Evolutionary conservation across 2,329 filamentous ascomycete species (phyloP).

Genomic region (Graphilbum ipis-grandicollis): DNA sequence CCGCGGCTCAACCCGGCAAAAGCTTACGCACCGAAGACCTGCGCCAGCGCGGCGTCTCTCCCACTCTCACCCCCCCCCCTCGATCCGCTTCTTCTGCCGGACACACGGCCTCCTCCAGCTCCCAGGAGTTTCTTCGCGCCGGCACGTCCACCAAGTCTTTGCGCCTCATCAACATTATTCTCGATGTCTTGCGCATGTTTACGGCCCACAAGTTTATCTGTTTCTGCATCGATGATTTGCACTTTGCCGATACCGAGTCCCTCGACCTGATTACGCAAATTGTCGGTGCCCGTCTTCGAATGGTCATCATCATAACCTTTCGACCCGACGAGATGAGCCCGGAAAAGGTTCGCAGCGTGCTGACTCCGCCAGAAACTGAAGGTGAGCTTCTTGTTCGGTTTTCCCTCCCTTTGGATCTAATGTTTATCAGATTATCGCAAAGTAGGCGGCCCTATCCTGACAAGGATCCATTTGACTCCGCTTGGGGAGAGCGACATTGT

Average conservation of each 20-base stretch:
- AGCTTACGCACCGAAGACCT: constrained; percentile 6
- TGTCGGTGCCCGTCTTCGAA: constrained; percentile 58
- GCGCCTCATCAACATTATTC: constrained; percentile 70
- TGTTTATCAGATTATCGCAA: constrained; percentile 22
- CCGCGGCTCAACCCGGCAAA: no score
- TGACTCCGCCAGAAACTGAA: constrained; percentile 36
- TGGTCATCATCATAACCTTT: constrained; percentile 67
- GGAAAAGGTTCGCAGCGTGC: constrained; percentile 34
- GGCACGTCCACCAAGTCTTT: constrained; percentile 46
- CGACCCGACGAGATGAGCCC: constrained; percentile 46
- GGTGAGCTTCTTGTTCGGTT: no score
- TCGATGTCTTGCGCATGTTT: constrained; percentile 71
- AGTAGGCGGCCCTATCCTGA: constrained; percentile 37
- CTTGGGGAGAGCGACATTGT: constrained; percentile 66
- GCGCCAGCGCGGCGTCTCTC: constrained; percentile 17
- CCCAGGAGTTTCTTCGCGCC: constrained; percentile 41
- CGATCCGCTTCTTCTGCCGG: no score
- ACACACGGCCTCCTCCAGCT: constrained; percentile 24
- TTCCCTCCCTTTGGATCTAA: no score
- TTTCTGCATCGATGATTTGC: constrained; percentile 75
- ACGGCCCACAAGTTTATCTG: constrained; percentile 75
- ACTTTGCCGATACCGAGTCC: constrained; percentile 79
- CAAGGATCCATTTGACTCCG: constrained; percentile 53
- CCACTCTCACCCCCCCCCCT: no score
- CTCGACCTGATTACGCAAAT: constrained; percentile 71